Conservation (phyloP, 805 yeast genomes). For the Alloascoidea hylecoeti region DNA sequence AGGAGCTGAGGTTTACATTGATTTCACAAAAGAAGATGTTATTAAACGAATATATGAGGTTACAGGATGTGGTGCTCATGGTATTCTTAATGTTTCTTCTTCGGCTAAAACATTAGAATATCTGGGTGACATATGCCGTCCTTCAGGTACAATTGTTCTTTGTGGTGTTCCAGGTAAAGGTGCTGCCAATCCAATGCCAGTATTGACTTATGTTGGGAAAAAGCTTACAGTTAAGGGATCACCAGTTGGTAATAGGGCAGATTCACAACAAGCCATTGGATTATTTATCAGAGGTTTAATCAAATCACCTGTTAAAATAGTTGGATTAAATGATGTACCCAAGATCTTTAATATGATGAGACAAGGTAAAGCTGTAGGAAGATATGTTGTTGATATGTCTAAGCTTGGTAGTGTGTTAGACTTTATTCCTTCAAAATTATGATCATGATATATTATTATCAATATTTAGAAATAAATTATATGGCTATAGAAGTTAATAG, state of each 20-base stretch:
- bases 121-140: constrained; percentile 8
- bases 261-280: constrained; percentile 11
- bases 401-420: no score
- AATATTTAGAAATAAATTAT: no score
- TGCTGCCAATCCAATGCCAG: constrained; percentile 7
- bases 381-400: constrained; percentile 10
- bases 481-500: no score
- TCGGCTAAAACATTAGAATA: constrained; percentile 8
- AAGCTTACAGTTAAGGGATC: constrained; percentile 10
- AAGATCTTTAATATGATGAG: constrained; percentile 9
- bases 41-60: constrained; percentile 9
- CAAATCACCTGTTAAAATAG: constrained; percentile 8
- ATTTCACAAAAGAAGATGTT: constrained; percentile 22
- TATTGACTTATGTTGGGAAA: constrained; percentile 7
- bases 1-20: constrained; percentile 42
- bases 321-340: constrained; percentile 5
- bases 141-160: constrained; percentile 11
- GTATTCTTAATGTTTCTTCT: constrained; percentile 10
- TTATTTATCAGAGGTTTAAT: constrained; percentile 11
- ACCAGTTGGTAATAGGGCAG: constrained; percentile 12
- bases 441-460: no score
- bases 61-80: constrained; percentile 11
- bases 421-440: no score
- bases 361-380: constrained; percentile 9
- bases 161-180: constrained; percentile 11